Conservation (phyloP, 2,329 filamentous ascomycete species). For the Colletotrichum sp. region DNA sequence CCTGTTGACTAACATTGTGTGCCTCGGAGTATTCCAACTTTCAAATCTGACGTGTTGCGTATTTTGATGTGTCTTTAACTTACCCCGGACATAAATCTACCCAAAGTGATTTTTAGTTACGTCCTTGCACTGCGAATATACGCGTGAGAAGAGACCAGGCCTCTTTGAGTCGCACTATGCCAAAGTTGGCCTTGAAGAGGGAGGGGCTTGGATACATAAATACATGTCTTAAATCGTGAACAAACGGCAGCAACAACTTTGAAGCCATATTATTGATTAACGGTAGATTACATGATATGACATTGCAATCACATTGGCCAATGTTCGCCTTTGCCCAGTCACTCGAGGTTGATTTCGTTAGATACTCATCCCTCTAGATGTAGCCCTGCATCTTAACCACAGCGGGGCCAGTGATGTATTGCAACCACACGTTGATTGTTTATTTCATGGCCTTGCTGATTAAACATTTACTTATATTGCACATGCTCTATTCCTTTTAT, state of each 20-base stretch:
- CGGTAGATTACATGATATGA: no score
- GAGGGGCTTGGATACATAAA: no score
- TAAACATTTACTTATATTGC: fast-evolving
- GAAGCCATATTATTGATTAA: no score
- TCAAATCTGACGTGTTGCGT: not conserved
- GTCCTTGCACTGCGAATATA: not conserved
- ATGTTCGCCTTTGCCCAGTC: not conserved
- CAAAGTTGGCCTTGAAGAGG: not conserved
- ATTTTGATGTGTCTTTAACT: not conserved
- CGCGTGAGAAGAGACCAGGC: not conserved
- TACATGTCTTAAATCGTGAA: no score
- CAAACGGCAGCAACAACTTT: no score
- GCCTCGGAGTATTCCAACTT: not conserved
- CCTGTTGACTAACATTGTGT: not conserved
- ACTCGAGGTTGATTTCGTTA: not conserved
- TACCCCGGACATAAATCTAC: not conserved
- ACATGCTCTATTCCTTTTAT: not conserved
- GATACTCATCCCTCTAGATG: no score
- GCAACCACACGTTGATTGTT: not conserved
- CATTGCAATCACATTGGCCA: no score
- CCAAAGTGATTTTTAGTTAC: not conserved
- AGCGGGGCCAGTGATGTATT: not conserved
- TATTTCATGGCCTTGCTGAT: not conserved
- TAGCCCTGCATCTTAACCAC: no score
- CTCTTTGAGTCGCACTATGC: not conserved